Evolutionary conservation across 306 rosid species (phyloP), one percentile per base, ranked within the genome.

Genomic region (Cicer chorassanicum): DNA sequence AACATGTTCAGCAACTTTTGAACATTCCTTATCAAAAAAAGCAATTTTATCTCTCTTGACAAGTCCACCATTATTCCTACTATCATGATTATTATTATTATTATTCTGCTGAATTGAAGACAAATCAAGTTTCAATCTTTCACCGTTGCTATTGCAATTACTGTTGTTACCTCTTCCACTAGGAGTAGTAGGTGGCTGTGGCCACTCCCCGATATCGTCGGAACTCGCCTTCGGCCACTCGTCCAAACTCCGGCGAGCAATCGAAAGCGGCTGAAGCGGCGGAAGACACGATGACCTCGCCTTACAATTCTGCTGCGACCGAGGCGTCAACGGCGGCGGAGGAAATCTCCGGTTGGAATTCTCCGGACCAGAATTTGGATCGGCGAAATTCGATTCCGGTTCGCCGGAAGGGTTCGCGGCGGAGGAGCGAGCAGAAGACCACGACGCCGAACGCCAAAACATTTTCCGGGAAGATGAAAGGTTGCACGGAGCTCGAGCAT

Each of bases 171-270:
- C 84, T 81, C 84, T 75, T 2, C 88, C 90, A 73, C 98, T 82
- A 0, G 99, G 99, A 5, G 99, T 95, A 14, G 88, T 90, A 11
- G 99, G 92, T 57, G 98, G 96, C 42, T 88, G 97, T 0, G 90
- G 90, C 99, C 99, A 95, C 91, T 95, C 99, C 1, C 99, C 99
- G 0, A 95, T 92, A 65, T 95, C 99, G 1, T 95, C 99, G 0
- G 97, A 92, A 21, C 99, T 85, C 0, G 99, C 96, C 80, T 86
- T 90, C 8, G 99, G 99, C 99, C 99, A 95, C 87, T 95, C 99
- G 6, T 95, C 98, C 64, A 95, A 81, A 87, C 98, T 95, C 78
- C 96, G 85, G 43, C 93, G 89, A 77, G 99, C 97, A 70, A 95
- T 89, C n/a, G 98, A 88, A 13, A 95, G 76, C 8, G 97, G 97